Conservation (phyloP, 78 protist genomes). For the Dictyostelium brefeldianum region DNA sequence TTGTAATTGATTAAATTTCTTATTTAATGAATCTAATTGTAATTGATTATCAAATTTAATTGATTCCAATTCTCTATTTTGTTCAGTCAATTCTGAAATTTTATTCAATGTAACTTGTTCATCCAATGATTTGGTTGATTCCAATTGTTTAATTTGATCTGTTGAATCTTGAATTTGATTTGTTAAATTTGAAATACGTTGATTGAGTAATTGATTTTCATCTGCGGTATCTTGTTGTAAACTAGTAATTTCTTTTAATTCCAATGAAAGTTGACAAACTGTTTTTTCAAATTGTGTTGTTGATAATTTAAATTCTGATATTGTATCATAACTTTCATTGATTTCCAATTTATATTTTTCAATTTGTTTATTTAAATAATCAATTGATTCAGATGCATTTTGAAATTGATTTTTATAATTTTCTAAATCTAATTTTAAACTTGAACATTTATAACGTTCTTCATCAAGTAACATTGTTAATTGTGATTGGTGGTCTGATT, state of each 20-base stretch:
- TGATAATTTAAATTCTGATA: neutral
- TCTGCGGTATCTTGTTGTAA: neutral
- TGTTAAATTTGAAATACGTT: neutral
- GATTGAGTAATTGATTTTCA: neutral
- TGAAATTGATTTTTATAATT: neutral
- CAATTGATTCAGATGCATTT: neutral
- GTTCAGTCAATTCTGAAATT: neutral
- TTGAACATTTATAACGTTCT: conserved; percentile 19
- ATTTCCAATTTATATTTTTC: neutral
- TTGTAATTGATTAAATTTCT: too few species aligned
- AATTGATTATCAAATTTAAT: neutral
- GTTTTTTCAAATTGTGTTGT: conserved; percentile 10
- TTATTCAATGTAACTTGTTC: neutral
- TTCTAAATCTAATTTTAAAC: conserved; percentile 2
- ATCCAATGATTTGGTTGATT: neutral
- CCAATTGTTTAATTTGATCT: neutral
- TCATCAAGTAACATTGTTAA: neutral
- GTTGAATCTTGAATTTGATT: neutral
- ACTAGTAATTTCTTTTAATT: neutral
- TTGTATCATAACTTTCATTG: neutral
- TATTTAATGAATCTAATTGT: too few species aligned
- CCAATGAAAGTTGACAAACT: neutral
- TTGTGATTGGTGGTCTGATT: neutral
- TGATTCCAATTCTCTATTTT: neutral
- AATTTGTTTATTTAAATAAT: neutral